Evolutionary conservation across 225 moss, liverwort and hornwort genomes (phyloP).

Genomic region (Bryum argenteum): DNA sequence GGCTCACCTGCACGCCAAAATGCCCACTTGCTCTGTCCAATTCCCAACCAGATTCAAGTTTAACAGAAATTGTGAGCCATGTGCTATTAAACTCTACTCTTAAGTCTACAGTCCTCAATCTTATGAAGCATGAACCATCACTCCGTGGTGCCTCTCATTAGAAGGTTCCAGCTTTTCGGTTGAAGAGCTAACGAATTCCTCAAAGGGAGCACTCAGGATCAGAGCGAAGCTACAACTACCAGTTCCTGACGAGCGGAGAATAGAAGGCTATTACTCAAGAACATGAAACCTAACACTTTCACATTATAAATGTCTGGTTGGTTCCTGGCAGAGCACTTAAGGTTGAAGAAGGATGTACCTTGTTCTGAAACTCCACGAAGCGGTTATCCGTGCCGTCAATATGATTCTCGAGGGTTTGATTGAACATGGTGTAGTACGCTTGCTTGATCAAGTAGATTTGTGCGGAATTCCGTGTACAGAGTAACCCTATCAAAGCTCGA

Average conservation of each 20-base stretch:
- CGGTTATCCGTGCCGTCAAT: constrained; percentile 54
- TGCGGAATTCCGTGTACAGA: constrained; percentile 52
- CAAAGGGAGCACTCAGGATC: too few species aligned
- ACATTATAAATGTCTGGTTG: not conserved
- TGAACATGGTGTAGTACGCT: constrained; percentile 66
- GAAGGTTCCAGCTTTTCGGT: too few species aligned
- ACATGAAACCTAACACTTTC: not conserved
- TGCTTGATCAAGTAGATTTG: constrained; percentile 72
- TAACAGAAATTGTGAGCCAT: too few species aligned
- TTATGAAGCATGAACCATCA: too few species aligned
- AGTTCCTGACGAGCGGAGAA: not conserved
- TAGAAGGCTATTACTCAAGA: not conserved
- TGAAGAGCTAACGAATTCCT: not conserved
- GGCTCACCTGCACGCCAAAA: constrained; percentile 57
- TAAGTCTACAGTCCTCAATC: too few species aligned
- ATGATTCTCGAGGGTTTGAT: constrained; percentile 64
- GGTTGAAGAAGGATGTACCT: constrained; percentile 20
- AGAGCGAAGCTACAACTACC: constrained; percentile 2
- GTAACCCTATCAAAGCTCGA: constrained; percentile 52
- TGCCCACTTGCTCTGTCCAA: constrained; percentile 52
- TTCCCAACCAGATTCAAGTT: not conserved
- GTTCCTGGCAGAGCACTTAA: not conserved
- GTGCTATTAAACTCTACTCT: too few species aligned
- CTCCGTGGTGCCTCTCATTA: too few species aligned
- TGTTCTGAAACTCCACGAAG: constrained; percentile 50